These are phyloP conservation scores for Apiospora kogelbergensis DNA, from an alignment of 2,329 filamentous ascomycete genomes.

Conservation along the genomic window DNA sequence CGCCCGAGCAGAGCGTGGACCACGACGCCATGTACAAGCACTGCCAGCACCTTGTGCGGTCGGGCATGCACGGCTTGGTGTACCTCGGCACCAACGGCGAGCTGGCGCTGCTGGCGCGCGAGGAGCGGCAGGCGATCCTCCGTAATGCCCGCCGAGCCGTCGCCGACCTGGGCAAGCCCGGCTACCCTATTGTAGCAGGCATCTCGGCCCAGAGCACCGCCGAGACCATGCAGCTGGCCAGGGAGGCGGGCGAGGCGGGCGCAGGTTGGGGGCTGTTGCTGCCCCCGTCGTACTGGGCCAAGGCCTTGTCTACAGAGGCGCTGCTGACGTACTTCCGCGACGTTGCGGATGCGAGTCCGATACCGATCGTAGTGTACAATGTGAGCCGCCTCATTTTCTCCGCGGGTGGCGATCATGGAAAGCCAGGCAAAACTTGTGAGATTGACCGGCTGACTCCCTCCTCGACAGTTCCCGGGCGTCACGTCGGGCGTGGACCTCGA, in stretches of 20 bases:
- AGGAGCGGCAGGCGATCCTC: constrained; percentile 42
- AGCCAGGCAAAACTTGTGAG: neutral
- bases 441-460: neutral
- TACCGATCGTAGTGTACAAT: constrained; percentile 29
- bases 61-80: constrained; percentile 46
- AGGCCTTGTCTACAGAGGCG: constrained; percentile 33
- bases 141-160: constrained; percentile 38
- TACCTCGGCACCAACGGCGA: constrained; percentile 49
- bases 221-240: constrained; percentile 35
- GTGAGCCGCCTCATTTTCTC: constrained; percentile 19
- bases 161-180: constrained; percentile 30
- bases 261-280: constrained; percentile 39
- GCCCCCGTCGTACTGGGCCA: constrained; percentile 41
- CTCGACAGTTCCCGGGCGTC: constrained; percentile 30
- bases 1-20: constrained; percentile 40
- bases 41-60: constrained; percentile 39
- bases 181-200: constrained; percentile 45
- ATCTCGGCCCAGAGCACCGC: constrained; percentile 39
- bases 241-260: constrained; percentile 37
- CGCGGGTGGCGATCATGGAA: too few relatives aligned
- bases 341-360: constrained; percentile 34
- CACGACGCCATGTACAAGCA: constrained; percentile 43
- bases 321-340: constrained; percentile 37
- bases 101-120: constrained; percentile 39
- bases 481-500: constrained; percentile 33